Evolutionary conservation across 805 yeast species (phyloP).

Genomic region (Hanseniaspora osmophila): DNA sequence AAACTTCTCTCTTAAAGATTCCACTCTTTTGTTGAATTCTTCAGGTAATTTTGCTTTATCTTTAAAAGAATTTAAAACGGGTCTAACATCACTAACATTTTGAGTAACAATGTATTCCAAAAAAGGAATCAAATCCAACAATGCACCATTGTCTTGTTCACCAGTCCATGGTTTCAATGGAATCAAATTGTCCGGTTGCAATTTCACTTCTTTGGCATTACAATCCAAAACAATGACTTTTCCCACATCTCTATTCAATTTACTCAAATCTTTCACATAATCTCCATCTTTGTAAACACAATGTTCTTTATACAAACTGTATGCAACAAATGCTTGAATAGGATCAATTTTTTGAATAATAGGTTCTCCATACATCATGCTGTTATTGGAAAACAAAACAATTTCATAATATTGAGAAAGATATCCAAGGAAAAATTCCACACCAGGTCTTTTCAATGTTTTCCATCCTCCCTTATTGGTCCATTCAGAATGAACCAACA

Average conservation of each 20-base stretch:
- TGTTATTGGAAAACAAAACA: conserved; percentile 76
- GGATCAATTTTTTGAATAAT: conserved; percentile 87
- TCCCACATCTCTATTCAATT: conserved; percentile 78
- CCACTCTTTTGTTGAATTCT: conserved; percentile 73
- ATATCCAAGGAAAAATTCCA: conserved; percentile 90
- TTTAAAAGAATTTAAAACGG: conserved; percentile 59
- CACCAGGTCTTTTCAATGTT: conserved; percentile 97
- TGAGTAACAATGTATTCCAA: conserved; percentile 90
- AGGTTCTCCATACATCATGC: conserved; percentile 72
- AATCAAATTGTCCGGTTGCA: conserved; percentile 81
- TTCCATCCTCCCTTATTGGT: conserved; percentile 88
- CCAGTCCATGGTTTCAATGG: conserved; percentile 82
- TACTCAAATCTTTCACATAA: conserved; percentile 75
- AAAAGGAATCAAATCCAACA: conserved; percentile 76
- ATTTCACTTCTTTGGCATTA: conserved; percentile 50
- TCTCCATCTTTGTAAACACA: conserved; percentile 76
- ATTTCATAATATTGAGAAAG: conserved; percentile 91
- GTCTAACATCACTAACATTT: conserved; percentile 74
- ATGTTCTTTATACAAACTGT: conserved; percentile 81
- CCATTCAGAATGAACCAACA: conserved; percentile 88
- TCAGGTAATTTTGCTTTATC: conserved; percentile 54
- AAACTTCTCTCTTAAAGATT: conserved; percentile 58
- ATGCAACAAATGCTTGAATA: conserved; percentile 73
- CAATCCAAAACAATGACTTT: conserved; percentile 74
- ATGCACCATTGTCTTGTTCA: conserved; percentile 38